phyloP scores from a whole-genome alignment of 73 alveolate genomes.

The Paramecium sonneborni region DNA sequence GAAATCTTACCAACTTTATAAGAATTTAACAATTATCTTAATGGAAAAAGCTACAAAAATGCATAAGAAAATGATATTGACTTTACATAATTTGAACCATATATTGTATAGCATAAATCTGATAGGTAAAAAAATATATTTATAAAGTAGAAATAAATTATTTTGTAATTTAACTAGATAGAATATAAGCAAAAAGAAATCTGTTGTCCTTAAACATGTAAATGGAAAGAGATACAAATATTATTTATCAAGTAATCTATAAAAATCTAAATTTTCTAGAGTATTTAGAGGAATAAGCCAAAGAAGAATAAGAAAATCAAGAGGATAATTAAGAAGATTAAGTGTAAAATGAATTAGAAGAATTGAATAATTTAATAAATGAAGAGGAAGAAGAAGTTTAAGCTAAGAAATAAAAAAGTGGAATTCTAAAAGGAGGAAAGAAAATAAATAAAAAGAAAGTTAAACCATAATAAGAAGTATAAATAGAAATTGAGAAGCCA shows the following conservation, averaged over 20 bases:
- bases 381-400: neutral
- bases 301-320: neutral
- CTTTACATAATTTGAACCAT: constrained; percentile 34
- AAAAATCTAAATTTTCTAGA: neutral
- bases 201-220: constrained; percentile 26
- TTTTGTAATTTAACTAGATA: constrained; percentile 44
- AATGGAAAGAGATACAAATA: constrained; percentile 53
- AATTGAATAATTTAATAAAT: neutral
- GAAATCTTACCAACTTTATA: constrained; percentile 30
- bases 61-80: constrained; percentile 33
- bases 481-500: neutral
- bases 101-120: neutral
- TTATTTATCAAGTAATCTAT: constrained; percentile 13
- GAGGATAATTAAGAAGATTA: neutral
- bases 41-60: constrained; percentile 16
- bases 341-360: neutral
- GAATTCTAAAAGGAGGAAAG: neutral
- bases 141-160: neutral
- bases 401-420: neutral
- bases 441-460: neutral
- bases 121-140: neutral
- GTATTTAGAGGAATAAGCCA: constrained; percentile 27
- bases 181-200: neutral
- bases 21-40: neutral
- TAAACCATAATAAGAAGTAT: neutral